Evolutionary conservation across 306 rosid genomes (phyloP), one percentile per base, ranked within the genome.

Genomic region (Rosa rugosa): DNA sequence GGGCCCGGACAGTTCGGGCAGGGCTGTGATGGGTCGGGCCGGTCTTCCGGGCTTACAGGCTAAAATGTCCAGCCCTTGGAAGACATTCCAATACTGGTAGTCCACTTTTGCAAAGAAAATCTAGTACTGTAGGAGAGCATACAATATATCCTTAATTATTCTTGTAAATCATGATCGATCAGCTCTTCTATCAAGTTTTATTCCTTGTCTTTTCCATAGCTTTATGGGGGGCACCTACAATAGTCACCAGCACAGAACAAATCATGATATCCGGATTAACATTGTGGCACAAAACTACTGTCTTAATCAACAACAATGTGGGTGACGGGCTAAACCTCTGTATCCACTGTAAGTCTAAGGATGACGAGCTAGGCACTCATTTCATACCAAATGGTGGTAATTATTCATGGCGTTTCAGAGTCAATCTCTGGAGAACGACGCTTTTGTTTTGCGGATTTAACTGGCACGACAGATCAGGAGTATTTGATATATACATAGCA

Each of bases 301-400:
- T 70, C 18, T 17, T 1, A 1, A n/a, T 44, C 11, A n/a, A 22
- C 38, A 69, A 69, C 73, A 69, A 69, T 4, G 17, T 69, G 0
- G 56, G 34, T 10, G 38, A 42, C 1, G 73, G 51, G 25, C 34
- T 69, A 6, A 10, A 16, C 45, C 49, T 67, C 25, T 38, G 18
- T 42, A 14, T 70, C 25, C 74, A 70, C 56, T 70, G 74, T 5
- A 70, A 70, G 13, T 70, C 74, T 17, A 70, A 13, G 20, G 54
- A 70, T 8, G 73, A n/a, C 11, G 56, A 70, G 46, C 74, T 70
- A 20, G 56, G 74, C 27, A 9, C 11, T 44, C 74, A 70, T n/a
- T 3, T 12, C 9, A 44, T 69, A 22, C 11, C 57, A 6, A 13
- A 70, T 23, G 13, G 31, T 16, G 13, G 27, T 44, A 8, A 22